Base-by-base conservation (phyloP, 1,139 yeast species). In the Diutina ranongensis region DNA sequence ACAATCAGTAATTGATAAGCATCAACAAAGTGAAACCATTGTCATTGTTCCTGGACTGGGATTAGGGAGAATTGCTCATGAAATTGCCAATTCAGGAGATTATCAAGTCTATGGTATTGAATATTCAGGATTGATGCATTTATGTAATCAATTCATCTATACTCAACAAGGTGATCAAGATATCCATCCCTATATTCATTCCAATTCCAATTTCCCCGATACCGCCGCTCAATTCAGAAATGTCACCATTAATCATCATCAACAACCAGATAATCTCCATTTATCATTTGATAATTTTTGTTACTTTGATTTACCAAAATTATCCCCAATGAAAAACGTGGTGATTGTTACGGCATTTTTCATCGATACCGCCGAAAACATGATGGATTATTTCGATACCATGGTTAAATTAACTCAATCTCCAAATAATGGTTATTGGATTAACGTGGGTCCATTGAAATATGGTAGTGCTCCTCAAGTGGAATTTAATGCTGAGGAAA, bases 391-490 rank as follows among this genome's bases (percentile, higher is more conserved):
- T 57, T 60, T 87, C 44, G 83, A 82, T 46, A 62, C 80, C 1
- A 77, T 87, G 34, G 72, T 72, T 46, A 55, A 62, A 13, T 58
- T 84, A 44, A 58, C 72, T 2, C 3, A 12, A n/a, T 54, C 58
- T 3, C 69, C 71, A n/a, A 63, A 63, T 3, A 67, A 65, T 22
- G 78, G 84, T 0, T 69, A 70, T 46, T 87, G 95, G 96, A 78
- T 87, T 50, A 87, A 87, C 57, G 71, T 78, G 18, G 96, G 96
- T 0, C 96, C 96, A 0, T 67, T 87, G 50, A 87, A 87, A 60
- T 87, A 87, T 62, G 96, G 96, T 0, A 78, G 87, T 3, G 88
- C 89, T 1, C 94, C 96, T 1, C 77, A 74, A 52, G 83, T 80
- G 1, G 95, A 86, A 58, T 64, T 85, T 25, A 80, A 78, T 31